Evolutionary conservation across 768 basidiomycete species (phyloP), one percentile per base, ranked within the genome.

Genomic region (Boletus huronensis): DNA sequence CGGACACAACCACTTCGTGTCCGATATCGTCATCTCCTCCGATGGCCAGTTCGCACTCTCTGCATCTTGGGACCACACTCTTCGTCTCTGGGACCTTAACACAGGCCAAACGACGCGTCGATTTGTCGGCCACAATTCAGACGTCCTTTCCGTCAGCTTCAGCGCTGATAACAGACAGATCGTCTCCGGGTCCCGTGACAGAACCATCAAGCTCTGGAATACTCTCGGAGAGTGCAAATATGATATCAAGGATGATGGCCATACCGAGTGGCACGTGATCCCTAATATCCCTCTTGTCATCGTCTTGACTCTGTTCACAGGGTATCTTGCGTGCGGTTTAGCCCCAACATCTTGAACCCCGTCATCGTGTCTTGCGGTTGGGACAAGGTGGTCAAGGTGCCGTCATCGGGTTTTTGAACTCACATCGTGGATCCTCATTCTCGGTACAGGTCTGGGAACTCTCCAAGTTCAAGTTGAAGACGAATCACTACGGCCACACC

Each of bases 171-270:
- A 99, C 85, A 82, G 97, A 72, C 97, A 98, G 74, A 99, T 99
- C 72, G 97, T 99, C 65, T 97, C 94, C 49, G 97, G 94, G 52
- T 95, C 94, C 58, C 90, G 97, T 63, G 97, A 99, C 83, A 81
- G 81, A 72, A 87, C 90, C 38, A 99, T 99, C 82, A 99, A 98
- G 76, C 90, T 99, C 69, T 99, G 97, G 97, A 99, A 99, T 80
- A 99, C 97, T 58, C 87, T 99, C 61, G 97, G 97, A 69, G 97
- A 99, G 77, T 99, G 97, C 82, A 99, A 99, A 75, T 98, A 93
- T 73, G 92, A 98, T 73, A 99, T 99, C 75, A 92, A 93, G 77
- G 96, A 99, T 63, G 97, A 98, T 65, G 94, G 96, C 57, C 97
- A 99, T 81, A 79, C 85, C 57, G 97, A 98, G 79, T 99, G 97